phyloP scores from a whole-genome alignment of 1,139 yeast species.

The Nadsonia starkeyi-henricii region DNA sequence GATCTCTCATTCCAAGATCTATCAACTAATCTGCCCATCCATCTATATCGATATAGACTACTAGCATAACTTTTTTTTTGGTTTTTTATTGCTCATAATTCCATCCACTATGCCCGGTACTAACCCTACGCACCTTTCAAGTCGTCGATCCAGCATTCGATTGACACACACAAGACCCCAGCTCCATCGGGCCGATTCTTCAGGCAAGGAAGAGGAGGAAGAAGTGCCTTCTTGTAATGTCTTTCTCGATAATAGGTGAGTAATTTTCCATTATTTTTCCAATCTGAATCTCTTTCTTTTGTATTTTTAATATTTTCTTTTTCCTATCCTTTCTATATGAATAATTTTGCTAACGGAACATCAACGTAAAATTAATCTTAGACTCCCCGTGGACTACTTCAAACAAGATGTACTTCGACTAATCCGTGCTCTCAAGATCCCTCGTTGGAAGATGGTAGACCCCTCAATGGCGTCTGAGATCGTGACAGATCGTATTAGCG shows the following conservation, averaged over 20 bases:
- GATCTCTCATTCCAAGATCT: too few species aligned
- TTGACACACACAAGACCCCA: not conserved
- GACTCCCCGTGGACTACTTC: conserved; percentile 71
- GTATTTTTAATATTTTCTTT: too few species aligned
- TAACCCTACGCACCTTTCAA: conserved; percentile 4
- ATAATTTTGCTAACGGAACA: not conserved
- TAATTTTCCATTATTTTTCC: too few species aligned
- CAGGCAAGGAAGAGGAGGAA: conserved; percentile 14
- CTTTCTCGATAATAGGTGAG: conserved; percentile 36
- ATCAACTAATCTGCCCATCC: too few species aligned
- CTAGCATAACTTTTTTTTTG: too few species aligned
- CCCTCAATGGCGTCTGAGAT: conserved; percentile 26
- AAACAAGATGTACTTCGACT: conserved; percentile 66
- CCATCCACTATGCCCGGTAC: conserved; percentile 1
- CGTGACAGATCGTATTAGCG: conserved; percentile 55
- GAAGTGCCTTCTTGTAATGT: conserved; percentile 15
- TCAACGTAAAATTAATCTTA: too few species aligned
- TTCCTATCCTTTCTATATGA: not conserved
- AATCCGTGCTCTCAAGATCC: conserved; percentile 47
- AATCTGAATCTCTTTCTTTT: too few species aligned
- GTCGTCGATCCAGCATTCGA: conserved; percentile 4
- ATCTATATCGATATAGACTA: too few species aligned
- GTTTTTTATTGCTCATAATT: too few species aligned
- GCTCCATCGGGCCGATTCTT: conserved; percentile 3
- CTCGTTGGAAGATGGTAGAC: conserved; percentile 56